These are phyloP conservation scores for Eutrema yunnanense DNA, from an alignment of 345 rosid genomes.

Conservation along the genomic window DNA sequence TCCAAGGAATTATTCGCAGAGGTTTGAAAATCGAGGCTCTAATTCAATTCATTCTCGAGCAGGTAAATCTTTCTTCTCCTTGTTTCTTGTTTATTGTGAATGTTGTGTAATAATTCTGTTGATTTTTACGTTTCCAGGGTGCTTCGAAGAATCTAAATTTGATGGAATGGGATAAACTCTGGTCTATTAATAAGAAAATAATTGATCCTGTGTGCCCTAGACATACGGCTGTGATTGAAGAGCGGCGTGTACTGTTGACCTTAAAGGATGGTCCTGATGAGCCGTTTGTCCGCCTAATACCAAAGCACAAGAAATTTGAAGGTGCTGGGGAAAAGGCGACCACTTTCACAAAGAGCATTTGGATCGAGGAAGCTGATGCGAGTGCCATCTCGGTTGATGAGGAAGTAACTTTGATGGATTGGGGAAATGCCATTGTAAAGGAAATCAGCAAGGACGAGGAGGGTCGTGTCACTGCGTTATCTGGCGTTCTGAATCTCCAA, in stretches of 20 bases:
- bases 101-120: not conserved
- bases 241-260: slow-evolving; percentile 49
- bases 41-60: slow-evolving; percentile 89
- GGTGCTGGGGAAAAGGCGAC: slow-evolving; percentile 96
- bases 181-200: slow-evolving; percentile 92
- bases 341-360: slow-evolving; percentile 66
- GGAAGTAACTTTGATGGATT: slow-evolving; percentile 90
- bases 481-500: slow-evolving; percentile 70
- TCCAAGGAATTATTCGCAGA: slow-evolving; percentile 90
- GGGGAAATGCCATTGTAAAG: slow-evolving; percentile 85
- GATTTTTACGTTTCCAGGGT: slow-evolving; percentile 40
- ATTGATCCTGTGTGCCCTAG: slow-evolving; percentile 93
- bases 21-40: slow-evolving; percentile 88
- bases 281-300: slow-evolving; percentile 66
- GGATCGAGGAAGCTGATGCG: slow-evolving; percentile 82
- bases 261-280: slow-evolving; percentile 61
- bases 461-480: slow-evolving; percentile 48
- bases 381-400: slow-evolving; percentile 54
- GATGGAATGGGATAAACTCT: slow-evolving; percentile 98
- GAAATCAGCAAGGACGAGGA: slow-evolving; percentile 55
- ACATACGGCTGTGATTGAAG: slow-evolving; percentile 84
- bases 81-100: not conserved
- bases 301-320: slow-evolving; percentile 83
- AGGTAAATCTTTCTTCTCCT: slow-evolving; percentile 37
- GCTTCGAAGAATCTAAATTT: slow-evolving; percentile 92